phyloP scores from a whole-genome alignment of 306 rosid species.

The Adenanthera pavonina region DNA sequence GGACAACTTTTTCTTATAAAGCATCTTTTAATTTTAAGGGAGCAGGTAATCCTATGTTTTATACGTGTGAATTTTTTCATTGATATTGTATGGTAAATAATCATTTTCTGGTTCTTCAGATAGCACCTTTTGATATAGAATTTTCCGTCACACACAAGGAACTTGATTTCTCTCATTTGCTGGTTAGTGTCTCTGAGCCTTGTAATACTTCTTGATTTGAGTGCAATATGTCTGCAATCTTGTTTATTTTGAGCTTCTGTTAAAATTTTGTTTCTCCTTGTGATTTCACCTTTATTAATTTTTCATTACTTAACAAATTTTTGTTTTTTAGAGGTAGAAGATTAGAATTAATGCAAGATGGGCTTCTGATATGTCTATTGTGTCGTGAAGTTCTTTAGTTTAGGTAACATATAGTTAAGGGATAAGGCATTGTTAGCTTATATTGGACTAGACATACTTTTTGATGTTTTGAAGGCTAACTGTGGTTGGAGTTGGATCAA shows the following conservation, averaged over 20 bases:
- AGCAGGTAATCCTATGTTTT: conserved; percentile 69
- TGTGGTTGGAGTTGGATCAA: no score
- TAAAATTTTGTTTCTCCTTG: conserved; percentile 17
- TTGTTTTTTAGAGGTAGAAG: background rate
- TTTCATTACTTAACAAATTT: background rate
- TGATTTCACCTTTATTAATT: background rate
- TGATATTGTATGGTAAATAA: conserved; percentile 28
- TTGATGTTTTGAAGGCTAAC: no score
- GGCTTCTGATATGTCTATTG: background rate
- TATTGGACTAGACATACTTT: no score
- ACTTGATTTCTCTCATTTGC: conserved; percentile 97
- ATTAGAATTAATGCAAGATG: background rate
- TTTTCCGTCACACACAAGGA: conserved; percentile 97
- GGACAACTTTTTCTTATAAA: conserved; percentile 97
- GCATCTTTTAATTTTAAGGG: conserved; percentile 93
- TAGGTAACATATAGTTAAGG: no score
- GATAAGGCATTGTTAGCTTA: no score
- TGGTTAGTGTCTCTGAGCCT: conserved; percentile 71
- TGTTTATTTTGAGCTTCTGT: conserved; percentile 28
- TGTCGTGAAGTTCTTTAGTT: background rate
- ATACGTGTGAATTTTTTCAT: conserved; percentile 26
- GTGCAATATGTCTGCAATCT: conserved; percentile 9
- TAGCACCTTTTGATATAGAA: conserved; percentile 92
- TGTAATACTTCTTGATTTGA: conserved; percentile 38
- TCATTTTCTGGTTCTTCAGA: conserved; percentile 58